A percentile compares a stretch with the other conserved stretches of the same genome.
These are phyloP conservation scores for Sutorius eximius DNA, from an alignment of 1,284 basidiomycete genomes.

Conservation along the genomic window DNA sequence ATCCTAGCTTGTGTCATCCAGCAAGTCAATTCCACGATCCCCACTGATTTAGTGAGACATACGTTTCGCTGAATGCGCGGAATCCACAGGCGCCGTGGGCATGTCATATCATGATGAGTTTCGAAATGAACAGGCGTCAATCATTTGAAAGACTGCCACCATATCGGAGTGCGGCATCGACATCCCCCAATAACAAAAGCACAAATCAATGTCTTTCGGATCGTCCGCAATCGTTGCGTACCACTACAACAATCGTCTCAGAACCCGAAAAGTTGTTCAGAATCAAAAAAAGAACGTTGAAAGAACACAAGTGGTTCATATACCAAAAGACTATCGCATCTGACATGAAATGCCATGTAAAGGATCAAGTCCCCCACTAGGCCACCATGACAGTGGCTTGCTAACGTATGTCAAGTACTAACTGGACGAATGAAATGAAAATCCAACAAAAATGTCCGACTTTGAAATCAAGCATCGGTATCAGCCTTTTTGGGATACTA, in stretches of 20 bases:
- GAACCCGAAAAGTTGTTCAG: conserved; percentile 12
- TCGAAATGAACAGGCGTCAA: background rate
- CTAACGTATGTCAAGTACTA: conserved; percentile 20
- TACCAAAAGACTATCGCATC: conserved; percentile 5
- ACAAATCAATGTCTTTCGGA: conserved; percentile 8
- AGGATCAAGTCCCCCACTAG: conserved; percentile 2
- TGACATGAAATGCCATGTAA: background rate
- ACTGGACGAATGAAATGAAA: conserved; percentile 7
- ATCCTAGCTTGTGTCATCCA: too few relatives aligned
- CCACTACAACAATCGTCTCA: conserved; percentile 16
- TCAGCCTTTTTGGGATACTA: conserved; percentile 12
- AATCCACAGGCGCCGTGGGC: background rate
- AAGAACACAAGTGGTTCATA: conserved; percentile 7
- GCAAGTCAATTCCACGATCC: too few relatives aligned
- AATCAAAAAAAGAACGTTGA: background rate
- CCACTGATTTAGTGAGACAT: too few relatives aligned
- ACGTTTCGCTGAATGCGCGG: too few relatives aligned
- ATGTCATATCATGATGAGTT: background rate
- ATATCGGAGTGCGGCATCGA: too few relatives aligned
- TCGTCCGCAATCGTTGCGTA: conserved; percentile 10
- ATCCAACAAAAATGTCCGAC: conserved; percentile 13
- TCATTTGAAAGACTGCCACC: background rate
- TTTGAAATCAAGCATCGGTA: conserved; percentile 20
- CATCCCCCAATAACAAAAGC: too few relatives aligned
- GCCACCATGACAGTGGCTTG: conserved; percentile 3